A percentile compares a stretch with the other conserved stretches of the same genome.
These are phyloP conservation scores for Solanum hybrid DNA, from an alignment of 305 asterid species.

Conservation along the genomic window DNA sequence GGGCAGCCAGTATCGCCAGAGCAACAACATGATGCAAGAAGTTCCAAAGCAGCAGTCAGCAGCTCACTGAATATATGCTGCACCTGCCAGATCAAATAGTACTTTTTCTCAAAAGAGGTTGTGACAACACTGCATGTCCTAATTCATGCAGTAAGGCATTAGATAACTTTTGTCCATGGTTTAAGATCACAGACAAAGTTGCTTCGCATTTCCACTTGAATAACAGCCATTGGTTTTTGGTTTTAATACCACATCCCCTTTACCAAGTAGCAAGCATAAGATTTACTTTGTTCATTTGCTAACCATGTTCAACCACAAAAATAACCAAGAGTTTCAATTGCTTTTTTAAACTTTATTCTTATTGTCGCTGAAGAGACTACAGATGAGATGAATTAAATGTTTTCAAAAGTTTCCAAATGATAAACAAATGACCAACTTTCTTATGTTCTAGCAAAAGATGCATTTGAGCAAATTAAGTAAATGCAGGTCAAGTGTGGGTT, in stretches of 20 bases:
- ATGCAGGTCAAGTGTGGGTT: not conserved
- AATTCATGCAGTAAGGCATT: not conserved
- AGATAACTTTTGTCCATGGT: not conserved
- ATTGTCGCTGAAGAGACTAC: not conserved
- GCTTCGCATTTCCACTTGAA: not conserved
- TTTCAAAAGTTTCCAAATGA: not conserved
- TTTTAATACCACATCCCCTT: not conserved
- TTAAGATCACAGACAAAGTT: not conserved
- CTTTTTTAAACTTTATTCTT: not conserved
- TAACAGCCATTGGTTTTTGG: not conserved
- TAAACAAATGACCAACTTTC: not conserved
- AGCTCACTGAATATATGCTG: conserved; percentile 68
- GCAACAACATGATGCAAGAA: conserved; percentile 74
- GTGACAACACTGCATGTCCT: not conserved
- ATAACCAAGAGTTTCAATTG: not conserved
- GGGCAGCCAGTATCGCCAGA: conserved; percentile 82
- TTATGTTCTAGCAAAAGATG: not conserved
- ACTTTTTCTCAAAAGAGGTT: not conserved
- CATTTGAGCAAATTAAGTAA: not conserved
- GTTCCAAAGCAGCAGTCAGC: conserved; percentile 70
- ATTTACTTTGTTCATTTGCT: not conserved
- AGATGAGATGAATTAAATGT: not conserved
- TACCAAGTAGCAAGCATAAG: not conserved
- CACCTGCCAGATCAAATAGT: conserved; percentile 28
- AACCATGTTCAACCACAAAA: not conserved